These are phyloP conservation scores for Mycena epipterygia DNA, from an alignment of 768 basidiomycete genomes.

Conservation along the genomic window DNA sequence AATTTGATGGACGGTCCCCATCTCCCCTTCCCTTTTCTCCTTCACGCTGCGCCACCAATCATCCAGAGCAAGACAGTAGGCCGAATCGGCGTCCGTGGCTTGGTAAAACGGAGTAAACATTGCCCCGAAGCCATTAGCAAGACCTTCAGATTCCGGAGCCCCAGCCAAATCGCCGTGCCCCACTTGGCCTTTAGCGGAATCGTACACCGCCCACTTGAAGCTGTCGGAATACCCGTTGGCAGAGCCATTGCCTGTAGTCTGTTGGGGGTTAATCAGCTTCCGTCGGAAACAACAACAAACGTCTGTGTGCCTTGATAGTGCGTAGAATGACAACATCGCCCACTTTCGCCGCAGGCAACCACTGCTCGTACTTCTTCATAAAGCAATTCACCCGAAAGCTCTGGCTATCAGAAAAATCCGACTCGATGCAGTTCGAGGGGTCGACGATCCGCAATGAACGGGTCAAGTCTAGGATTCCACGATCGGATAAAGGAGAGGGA, in stretches of 20 bases:
- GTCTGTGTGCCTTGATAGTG: conserved; percentile 59
- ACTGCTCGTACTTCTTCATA: conserved; percentile 57
- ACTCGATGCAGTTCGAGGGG: conserved; percentile 57
- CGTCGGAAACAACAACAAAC: background rate
- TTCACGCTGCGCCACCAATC: conserved; percentile 65
- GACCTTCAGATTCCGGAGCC: conserved; percentile 52
- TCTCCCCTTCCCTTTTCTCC: conserved; percentile 34
- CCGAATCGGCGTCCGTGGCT: conserved; percentile 54
- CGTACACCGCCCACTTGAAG: conserved; percentile 70
- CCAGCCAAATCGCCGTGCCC: conserved; percentile 53
- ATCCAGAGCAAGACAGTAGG: conserved; percentile 58
- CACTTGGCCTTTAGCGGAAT: conserved; percentile 51
- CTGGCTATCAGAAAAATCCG: conserved; percentile 37
- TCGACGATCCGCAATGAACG: conserved; percentile 65
- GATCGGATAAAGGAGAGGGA: background rate
- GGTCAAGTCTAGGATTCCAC: conserved; percentile 56
- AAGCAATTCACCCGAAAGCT: conserved; percentile 66
- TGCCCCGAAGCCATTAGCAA: conserved; percentile 54
- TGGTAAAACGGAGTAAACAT: conserved; percentile 60
- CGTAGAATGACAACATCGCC: conserved; percentile 68
- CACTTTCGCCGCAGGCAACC: conserved; percentile 63
- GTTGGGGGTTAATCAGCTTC: background rate
- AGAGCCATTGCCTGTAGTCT: conserved; percentile 41
- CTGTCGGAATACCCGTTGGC: conserved; percentile 58
- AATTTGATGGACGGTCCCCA: conserved; percentile 40